Evolutionary conservation across 495 filamentous ascomycete species (phyloP).

Genomic region (Penicillium parvum): DNA sequence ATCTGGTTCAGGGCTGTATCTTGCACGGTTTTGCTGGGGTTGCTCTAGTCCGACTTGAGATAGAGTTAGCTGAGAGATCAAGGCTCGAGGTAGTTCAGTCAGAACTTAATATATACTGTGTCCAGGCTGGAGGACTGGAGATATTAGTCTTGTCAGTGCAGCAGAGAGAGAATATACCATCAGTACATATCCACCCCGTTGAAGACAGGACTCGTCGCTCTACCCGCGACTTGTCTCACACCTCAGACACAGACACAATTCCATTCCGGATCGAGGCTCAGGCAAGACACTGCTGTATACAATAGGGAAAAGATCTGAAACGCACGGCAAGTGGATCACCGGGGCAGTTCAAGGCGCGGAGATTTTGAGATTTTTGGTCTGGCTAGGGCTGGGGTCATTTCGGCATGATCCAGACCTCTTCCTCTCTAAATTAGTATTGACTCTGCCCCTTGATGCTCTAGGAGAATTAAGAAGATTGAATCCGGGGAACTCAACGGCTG

Average conservation of each 20-base stretch:
- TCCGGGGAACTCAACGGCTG: constrained; percentile 5
- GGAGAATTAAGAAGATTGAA: not conserved
- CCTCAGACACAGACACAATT: constrained; percentile 1
- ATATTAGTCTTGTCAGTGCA: too few species aligned
- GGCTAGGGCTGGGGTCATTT: constrained; percentile 23
- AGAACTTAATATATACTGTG: too few species aligned
- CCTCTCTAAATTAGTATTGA: not conserved
- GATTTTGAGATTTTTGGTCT: constrained; percentile 21
- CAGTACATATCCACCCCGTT: constrained; percentile 1
- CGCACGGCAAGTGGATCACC: constrained; percentile 21
- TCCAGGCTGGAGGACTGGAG: too few species aligned
- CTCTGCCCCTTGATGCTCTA: not conserved
- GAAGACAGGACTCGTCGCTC: not conserved
- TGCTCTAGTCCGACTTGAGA: constrained; percentile 9
- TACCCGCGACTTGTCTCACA: constrained; percentile 7
- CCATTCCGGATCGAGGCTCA: constrained; percentile 11
- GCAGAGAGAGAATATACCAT: not conserved
- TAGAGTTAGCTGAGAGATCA: not conserved
- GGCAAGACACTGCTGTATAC: constrained; percentile 8
- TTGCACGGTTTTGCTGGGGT: constrained; percentile 2
- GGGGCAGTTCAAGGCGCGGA: constrained; percentile 1
- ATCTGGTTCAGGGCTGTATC: constrained; percentile 11
- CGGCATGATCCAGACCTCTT: constrained; percentile 13
- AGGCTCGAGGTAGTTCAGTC: too few species aligned
- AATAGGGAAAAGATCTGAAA: constrained; percentile 24